Conservation (phyloP, 2,329 filamentous ascomycete genomes). For the Diaporthe sp. region DNA sequence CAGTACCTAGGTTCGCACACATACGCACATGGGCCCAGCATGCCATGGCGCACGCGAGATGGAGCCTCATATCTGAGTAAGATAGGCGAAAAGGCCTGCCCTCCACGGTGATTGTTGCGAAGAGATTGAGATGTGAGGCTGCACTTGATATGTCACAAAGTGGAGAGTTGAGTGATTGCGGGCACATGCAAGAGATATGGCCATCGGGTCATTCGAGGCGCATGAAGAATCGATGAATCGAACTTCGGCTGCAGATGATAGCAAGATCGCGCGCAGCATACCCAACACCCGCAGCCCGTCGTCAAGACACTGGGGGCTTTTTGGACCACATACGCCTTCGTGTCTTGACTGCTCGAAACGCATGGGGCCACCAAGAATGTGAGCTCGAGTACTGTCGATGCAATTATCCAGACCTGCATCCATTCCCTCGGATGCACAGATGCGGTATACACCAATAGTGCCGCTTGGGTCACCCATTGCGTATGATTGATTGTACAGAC, state of each 20-base stretch:
- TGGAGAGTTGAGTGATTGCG: neutral
- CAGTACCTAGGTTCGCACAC: neutral
- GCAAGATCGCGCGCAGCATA: conserved; percentile 8
- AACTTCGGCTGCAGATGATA: conserved; percentile 20
- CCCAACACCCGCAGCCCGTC: conserved; percentile 6
- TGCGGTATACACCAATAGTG: neutral
- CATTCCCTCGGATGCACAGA: neutral
- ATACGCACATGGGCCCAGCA: neutral
- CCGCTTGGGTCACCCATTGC: neutral
- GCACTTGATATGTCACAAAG: conserved; percentile 29
- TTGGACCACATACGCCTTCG: neutral
- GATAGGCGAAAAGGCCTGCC: conserved; percentile 2
- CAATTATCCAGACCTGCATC: neutral
- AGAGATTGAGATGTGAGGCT: conserved; percentile 8
- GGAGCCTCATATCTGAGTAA: neutral
- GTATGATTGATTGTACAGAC: neutral
- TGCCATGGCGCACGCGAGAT: neutral
- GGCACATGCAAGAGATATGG: conserved; percentile 11
- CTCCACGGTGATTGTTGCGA: conserved; percentile 5
- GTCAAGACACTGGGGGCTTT: neutral
- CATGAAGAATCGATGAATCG: conserved; percentile 9
- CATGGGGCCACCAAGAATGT: neutral
- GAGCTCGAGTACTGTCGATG: neutral
- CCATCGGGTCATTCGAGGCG: neutral
- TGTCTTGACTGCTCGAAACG: neutral